Evolutionary conservation across 441 rosid species (phyloP), one percentile per base, ranked within the genome.

Genomic region (Arabidopsis hybrid): DNA sequence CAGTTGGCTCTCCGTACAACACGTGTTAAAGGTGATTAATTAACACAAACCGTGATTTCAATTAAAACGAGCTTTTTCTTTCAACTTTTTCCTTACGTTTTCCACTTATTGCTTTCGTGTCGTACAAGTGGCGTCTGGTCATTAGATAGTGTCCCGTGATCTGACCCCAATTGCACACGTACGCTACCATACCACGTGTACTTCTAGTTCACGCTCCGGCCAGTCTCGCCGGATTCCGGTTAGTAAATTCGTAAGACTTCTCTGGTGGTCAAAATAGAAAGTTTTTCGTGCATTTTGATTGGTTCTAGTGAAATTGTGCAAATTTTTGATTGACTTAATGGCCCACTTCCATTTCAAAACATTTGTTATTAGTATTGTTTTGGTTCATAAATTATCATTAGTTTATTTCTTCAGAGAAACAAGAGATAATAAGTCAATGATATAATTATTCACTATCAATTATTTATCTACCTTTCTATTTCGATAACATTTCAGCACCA

Each of bases 1-100:
- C 64, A 49, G 59, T 45, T 52, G 42, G 26, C 63, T 60, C 43
- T 1, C 1, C 12, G 8, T 16, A 43, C 21, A 7, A 58, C 74
- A 75, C 63, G 69, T 75, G 69, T 75, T 14, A 18, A 67, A 17
- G 7, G 39, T 18, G 14, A 6, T 21, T 5, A 3, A 32, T 34
- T 6, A 7, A 36, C n/a, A 35, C 1, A 58, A 17, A 63, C 67
- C 67, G 60, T 66, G 67, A 59, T 29, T 59, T 47, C 52, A 29
- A 45, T 65, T 61, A 69, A 38, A 43, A 38, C 31, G 47, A 65
- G 43, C 36, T 3, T 60, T 43, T 31, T 31, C 1, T 18, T 8
- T 40, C 34, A 31, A 34, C 18, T 42, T 11, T 10, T 3, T 36
- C 1, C 13, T 46, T 58, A 34, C 65, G 8, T n/a, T 71, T 32